Percentiles rank a stretch among this genome's conserved stretches.
These are phyloP conservation scores for Bipolaris cookei DNA, from an alignment of 2,329 filamentous ascomycete genomes.

Conservation along the genomic window DNA sequence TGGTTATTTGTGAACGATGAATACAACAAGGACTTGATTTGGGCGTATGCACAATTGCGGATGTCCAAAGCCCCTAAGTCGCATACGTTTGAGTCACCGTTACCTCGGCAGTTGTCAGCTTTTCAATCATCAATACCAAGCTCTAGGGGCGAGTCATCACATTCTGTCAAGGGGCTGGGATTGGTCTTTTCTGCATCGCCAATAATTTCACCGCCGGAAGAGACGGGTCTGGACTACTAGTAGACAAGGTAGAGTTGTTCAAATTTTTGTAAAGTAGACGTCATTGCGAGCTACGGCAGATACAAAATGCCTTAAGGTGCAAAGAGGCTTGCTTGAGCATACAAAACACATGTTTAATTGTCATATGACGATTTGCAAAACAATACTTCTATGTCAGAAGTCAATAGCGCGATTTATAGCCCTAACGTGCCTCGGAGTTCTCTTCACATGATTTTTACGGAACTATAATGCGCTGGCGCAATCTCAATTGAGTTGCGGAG, in stretches of 20 bases:
- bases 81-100: background rate
- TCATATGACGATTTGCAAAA: no score
- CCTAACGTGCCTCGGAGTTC: no score
- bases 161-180: background rate
- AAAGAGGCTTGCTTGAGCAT: background rate
- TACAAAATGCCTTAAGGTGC: background rate
- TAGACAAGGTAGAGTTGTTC: background rate
- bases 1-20: constrained; percentile 8
- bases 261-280: background rate
- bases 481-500: no score
- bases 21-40: constrained; percentile 16
- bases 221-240: background rate
- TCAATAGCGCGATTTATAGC: no score
- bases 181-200: background rate
- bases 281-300: background rate
- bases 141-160: background rate
- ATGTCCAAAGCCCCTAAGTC: constrained; percentile 10
- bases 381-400: no score
- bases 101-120: background rate
- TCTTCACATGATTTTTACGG: no score
- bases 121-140: background rate
- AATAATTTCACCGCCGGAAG: background rate
- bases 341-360: no score
- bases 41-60: constrained; percentile 12
- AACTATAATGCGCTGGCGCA: no score